Conservation (phyloP, 2,329 filamentous ascomycete genomes). For the Colletotrichum cuscutae region DNA sequence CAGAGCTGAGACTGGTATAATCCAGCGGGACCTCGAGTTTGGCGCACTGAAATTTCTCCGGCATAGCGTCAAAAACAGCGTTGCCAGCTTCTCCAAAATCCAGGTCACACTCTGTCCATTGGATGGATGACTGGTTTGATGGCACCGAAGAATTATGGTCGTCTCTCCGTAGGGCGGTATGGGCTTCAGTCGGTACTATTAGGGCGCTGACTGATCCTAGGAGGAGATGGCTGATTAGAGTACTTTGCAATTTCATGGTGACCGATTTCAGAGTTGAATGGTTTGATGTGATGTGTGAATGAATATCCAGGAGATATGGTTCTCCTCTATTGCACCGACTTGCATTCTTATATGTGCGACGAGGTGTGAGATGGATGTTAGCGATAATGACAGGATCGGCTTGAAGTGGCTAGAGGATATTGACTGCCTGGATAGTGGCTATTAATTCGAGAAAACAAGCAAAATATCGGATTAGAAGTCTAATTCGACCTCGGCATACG, state of each 20-base stretch:
- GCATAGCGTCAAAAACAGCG: neutral
- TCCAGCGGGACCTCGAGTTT: neutral
- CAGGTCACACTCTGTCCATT: neutral
- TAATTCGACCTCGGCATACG: too few relatives aligned
- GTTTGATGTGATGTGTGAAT: neutral
- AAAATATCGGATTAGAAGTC: too few relatives aligned
- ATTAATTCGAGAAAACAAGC: neutral
- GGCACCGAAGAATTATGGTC: neutral
- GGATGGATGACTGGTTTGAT: neutral
- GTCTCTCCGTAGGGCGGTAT: neutral
- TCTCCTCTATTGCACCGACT: neutral
- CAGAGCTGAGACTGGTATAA: neutral
- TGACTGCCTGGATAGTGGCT: neutral
- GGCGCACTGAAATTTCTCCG: neutral
- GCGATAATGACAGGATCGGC: neutral
- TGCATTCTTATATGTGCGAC: neutral
- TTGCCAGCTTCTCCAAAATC: neutral
- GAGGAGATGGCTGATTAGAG: neutral
- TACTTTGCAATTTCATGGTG: neutral
- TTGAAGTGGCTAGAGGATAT: neutral
- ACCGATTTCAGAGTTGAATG: neutral
- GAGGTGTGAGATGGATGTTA: neutral
- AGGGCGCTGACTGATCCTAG: neutral
- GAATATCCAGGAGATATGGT: neutral
- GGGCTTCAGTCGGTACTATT: neutral